Percentiles rank a stretch among this genome's conserved stretches.
Evolutionary conservation across 2,329 filamentous ascomycete genomes (phyloP).

Genomic region (Colletotrichum caudatum): DNA sequence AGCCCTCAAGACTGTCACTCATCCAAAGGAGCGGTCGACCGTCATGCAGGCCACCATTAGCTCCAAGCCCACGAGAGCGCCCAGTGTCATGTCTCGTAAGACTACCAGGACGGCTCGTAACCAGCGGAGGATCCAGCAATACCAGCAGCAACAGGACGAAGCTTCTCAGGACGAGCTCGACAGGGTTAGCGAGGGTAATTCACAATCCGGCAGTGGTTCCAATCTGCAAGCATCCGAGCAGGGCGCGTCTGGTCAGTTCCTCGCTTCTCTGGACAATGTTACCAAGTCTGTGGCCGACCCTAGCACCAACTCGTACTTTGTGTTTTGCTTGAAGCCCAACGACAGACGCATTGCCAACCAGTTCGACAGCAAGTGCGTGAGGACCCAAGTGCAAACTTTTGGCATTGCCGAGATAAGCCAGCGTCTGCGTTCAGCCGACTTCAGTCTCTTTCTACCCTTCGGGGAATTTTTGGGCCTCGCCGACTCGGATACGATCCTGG

Average conservation of each 20-base stretch:
- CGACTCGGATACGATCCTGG: slow-evolving; percentile 84
- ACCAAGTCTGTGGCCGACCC: slow-evolving; percentile 85
- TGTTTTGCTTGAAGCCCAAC: slow-evolving; percentile 98
- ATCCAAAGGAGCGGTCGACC: slow-evolving; percentile 88
- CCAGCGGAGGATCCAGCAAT: slow-evolving; percentile 45
- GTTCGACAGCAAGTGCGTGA: slow-evolving; percentile 98
- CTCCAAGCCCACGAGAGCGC: slow-evolving; percentile 92
- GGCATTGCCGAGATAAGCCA: slow-evolving; percentile 98
- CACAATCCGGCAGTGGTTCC: slow-evolving; percentile 54
- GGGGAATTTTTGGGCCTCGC: slow-evolving; percentile 93
- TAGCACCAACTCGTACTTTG: slow-evolving; percentile 92
- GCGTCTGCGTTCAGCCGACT: slow-evolving; percentile 90
- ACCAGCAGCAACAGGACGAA: slow-evolving; percentile 53
- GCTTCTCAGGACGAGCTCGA: slow-evolving; percentile 62
- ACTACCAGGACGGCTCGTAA: slow-evolving; percentile 58
- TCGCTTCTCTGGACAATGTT: slow-evolving; percentile 89
- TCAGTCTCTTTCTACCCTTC: slow-evolving; percentile 95
- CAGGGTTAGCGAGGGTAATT: slow-evolving; percentile 62
- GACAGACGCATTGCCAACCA: slow-evolving; percentile 97
- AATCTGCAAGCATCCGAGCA: slow-evolving; percentile 70
- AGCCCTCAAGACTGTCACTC: slow-evolving; percentile 90
- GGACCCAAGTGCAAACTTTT: slow-evolving; percentile 92
- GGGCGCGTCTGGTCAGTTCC: slow-evolving; percentile 86
- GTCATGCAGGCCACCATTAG: slow-evolving; percentile 97
- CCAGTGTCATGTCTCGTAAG: slow-evolving; percentile 90